Evolutionary conservation across 768 basidiomycete species (phyloP).

Genomic region (Amanita rimosa): DNA sequence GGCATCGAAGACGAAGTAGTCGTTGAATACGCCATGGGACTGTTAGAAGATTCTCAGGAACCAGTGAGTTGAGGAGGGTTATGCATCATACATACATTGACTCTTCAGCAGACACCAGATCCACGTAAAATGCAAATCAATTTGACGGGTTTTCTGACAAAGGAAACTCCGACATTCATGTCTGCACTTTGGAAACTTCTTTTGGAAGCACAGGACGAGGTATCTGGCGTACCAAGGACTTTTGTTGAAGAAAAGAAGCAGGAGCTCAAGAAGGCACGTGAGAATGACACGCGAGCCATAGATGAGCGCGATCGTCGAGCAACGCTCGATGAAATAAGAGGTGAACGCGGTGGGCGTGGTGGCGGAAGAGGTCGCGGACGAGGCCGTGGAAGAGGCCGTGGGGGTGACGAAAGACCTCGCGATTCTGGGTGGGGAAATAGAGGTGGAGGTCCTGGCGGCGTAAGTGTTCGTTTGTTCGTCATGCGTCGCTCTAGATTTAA

Average conservation of each 20-base stretch:
- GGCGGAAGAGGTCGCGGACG: conserved; percentile 52
- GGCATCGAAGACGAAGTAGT: conserved; percentile 97
- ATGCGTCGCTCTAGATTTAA: conserved; percentile 7
- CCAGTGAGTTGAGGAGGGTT: conserved; percentile 41
- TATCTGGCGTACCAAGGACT: conserved; percentile 81
- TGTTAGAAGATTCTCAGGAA: conserved; percentile 77
- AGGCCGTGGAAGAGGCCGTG: conserved; percentile 34
- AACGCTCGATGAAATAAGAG: conserved; percentile 58
- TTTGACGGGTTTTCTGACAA: conserved; percentile 85
- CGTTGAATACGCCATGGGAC: conserved; percentile 91
- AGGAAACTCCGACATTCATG: conserved; percentile 85
- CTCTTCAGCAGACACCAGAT: conserved; percentile 58
- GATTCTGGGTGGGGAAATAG: conserved; percentile 65
- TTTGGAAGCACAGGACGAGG: conserved; percentile 85
- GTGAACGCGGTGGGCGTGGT: conserved; percentile 42
- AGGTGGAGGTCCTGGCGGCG: conserved; percentile 29
- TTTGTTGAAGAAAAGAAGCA: conserved; percentile 90
- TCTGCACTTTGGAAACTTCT: conserved; percentile 78
- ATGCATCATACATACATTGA: background rate
- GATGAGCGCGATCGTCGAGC: conserved; percentile 62
- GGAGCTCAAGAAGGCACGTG: conserved; percentile 67
- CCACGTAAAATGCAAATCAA: conserved; percentile 94
- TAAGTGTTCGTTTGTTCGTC: conserved; percentile 14
- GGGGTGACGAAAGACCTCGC: conserved; percentile 28
- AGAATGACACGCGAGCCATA: conserved; percentile 51